A percentile compares a stretch with the other conserved stretches of the same genome.
phyloP scores from a whole-genome alignment of 345 rosid genomes.

The Populus tremula region DNA sequence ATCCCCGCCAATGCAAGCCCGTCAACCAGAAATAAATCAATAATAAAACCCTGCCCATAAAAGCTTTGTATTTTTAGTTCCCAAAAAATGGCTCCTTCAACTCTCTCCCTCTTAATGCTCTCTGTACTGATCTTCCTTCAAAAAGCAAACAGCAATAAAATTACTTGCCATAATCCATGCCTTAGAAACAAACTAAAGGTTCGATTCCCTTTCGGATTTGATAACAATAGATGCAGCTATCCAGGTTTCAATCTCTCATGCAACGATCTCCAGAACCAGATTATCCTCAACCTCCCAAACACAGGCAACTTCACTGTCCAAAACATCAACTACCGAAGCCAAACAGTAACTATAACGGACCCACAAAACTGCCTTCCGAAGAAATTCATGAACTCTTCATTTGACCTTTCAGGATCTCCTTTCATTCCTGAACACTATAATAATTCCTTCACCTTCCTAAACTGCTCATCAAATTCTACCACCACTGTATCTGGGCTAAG shows the following conservation, averaged over 20 bases:
- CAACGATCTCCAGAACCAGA: conserved; percentile 2
- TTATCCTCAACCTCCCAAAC: conserved; percentile 28
- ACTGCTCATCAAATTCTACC: conserved; percentile 23
- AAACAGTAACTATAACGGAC: conserved; percentile 33
- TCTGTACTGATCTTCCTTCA: neutral
- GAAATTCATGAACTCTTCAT: conserved; percentile 22
- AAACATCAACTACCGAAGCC: conserved; percentile 36
- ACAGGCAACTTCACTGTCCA: conserved; percentile 42
- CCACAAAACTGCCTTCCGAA: conserved; percentile 37
- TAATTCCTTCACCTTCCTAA: conserved; percentile 27
- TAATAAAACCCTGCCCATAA: neutral
- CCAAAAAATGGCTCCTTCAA: neutral
- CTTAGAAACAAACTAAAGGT: neutral
- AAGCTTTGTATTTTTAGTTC: neutral
- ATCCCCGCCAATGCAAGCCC: neutral
- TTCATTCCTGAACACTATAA: neutral
- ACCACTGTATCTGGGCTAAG: neutral
- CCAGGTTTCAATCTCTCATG: conserved; percentile 48
- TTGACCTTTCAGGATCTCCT: conserved; percentile 31
- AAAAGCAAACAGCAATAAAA: neutral
- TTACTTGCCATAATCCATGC: conserved; percentile 19
- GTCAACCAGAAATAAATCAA: neutral
- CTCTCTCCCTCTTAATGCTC: neutral
- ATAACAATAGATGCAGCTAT: conserved; percentile 25
- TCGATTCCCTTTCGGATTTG: conserved; percentile 43